Evolutionary conservation across 2,329 filamentous ascomycete species (phyloP), one percentile per base, ranked within the genome.

Genomic region (Aspergillus pseudoterreus): DNA sequence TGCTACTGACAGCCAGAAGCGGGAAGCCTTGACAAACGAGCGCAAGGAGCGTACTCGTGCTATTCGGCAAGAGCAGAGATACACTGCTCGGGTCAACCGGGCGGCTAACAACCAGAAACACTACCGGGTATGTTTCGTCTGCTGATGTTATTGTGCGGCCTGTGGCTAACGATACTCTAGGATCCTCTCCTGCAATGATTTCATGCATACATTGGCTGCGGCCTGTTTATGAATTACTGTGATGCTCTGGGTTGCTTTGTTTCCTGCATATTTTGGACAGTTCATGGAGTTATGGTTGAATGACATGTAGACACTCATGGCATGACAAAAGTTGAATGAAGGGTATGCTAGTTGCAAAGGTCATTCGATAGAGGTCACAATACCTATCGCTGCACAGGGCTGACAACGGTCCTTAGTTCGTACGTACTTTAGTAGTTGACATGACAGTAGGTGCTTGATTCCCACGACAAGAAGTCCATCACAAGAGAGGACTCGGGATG

Each of bases 71-170:
- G 76, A 80, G 57, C 83, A 81, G 64, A 79, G 79, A 56, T 85
- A 85, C 61, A 81, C 88, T 56, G 87, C 84, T 73, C 81, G 82
- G 30, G 80, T 90, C 63, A 86, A 92, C 65, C 87, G 83, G 75
- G 82, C 82, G 63, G 79, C 76, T 54, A 96, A 96, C 73, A 81
- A 81, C 77, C 90, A 95, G 70, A 87, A 87, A 73, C 84, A 88
- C 69, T 88, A 80, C 78, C 78, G 85, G 65, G 81, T 81, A 74
- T 72, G 78, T 73, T 47, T 33, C 17, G 12, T 9, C 14, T 24
- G 57, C 24, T 44, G 15, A 15, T 21, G 35, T 35, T 12, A 1
- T n/a, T 49, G n/a, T 22, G 12, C 12, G 12, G 4, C 27, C 42
- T 27, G 30, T 49, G 19, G 33, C 62, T 67, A 62, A 68, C 47